phyloP scores from a whole-genome alignment of 805 yeast genomes.

The Candida tallmaniae region DNA sequence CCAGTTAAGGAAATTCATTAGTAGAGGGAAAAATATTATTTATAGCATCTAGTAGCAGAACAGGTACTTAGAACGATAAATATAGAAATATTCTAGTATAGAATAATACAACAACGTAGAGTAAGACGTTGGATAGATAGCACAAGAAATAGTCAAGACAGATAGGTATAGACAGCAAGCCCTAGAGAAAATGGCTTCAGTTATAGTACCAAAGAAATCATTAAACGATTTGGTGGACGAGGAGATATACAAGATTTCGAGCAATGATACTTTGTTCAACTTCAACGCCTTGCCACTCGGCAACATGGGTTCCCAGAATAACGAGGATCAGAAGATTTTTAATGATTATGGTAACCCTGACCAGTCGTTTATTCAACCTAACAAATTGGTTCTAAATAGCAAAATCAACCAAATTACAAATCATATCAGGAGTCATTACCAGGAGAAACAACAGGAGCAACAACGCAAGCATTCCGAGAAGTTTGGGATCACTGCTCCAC shows the following conservation, averaged over 20 bases:
- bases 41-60: too few species aligned
- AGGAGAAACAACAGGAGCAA: not conserved
- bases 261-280: conserved; percentile 9
- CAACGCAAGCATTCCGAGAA: not conserved
- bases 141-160: too few species aligned
- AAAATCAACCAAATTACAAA: conserved; percentile 4
- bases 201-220: conserved; percentile 51
- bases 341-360: conserved; percentile 14
- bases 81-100: too few species aligned
- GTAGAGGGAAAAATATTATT: too few species aligned
- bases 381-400: conserved; percentile 3
- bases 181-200: conserved; percentile 56
- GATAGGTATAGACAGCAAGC: too few species aligned
- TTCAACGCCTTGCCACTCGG: conserved; percentile 2
- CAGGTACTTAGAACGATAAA: too few species aligned
- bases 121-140: too few species aligned
- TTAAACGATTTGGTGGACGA: conserved; percentile 58
- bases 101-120: too few species aligned
- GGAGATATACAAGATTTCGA: conserved; percentile 45
- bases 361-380: conserved; percentile 13
- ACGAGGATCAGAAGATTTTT: conserved; percentile 9
- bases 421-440: conserved; percentile 2
- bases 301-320: not conserved
- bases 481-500: conserved; percentile 1
- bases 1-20: too few species aligned